phyloP scores from a whole-genome alignment of 108 stramenopile genomes.

The Pseudonitzschia delicatissima region DNA sequence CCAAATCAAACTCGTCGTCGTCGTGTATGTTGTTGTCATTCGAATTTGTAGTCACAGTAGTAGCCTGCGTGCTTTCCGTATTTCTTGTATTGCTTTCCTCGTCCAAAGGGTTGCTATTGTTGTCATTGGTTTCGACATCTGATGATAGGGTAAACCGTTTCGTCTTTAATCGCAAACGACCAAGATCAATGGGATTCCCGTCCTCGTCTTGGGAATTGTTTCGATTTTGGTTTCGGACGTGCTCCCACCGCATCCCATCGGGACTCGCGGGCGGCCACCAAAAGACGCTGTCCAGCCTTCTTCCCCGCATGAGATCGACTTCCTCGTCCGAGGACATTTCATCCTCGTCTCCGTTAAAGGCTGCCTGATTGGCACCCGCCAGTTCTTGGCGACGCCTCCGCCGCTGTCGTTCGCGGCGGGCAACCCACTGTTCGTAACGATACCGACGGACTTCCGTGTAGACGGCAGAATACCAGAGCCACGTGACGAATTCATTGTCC shows the following conservation, averaged over 20 bases:
- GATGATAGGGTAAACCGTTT: no score
- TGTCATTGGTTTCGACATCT: no score
- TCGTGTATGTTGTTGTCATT: background rate
- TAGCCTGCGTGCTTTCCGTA: background rate
- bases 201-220: background rate
- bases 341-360: background rate
- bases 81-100: background rate
- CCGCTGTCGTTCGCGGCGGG: background rate
- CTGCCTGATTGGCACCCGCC: background rate
- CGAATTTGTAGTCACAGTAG: background rate
- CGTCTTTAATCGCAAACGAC: background rate
- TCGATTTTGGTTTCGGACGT: background rate
- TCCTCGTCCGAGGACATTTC: background rate
- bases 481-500: slow-evolving; percentile 5
- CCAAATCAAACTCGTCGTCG: background rate
- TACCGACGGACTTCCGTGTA: background rate
- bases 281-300: background rate
- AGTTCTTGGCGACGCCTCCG: background rate
- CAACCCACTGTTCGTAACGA: background rate
- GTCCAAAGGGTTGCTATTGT: background rate
- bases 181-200: background rate
- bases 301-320: background rate
- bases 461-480: slow-evolving; percentile 6
- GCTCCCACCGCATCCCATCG: background rate
- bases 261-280: slow-evolving; percentile 9